These are phyloP conservation scores for Lithohypha guttulata DNA, from an alignment of 2,329 filamentous ascomycete genomes.

Conservation along the genomic window DNA sequence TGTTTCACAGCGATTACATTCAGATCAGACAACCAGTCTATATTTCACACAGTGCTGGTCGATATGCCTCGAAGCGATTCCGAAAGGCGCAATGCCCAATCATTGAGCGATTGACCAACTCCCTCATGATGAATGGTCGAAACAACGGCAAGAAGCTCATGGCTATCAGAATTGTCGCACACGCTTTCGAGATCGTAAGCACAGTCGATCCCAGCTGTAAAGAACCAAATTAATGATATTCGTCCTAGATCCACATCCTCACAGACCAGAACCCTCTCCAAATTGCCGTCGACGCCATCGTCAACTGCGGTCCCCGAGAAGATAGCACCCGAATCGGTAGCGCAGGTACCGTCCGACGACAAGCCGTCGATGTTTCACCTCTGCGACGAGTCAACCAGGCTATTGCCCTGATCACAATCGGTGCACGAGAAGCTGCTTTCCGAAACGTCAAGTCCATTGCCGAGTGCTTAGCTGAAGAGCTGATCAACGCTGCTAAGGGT, in stretches of 20 bases:
- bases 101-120: conserved; percentile 99
- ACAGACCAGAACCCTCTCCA: conserved; percentile 99
- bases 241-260: conserved; percentile 93
- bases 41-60: conserved; percentile 95
- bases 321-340: conserved; percentile 99
- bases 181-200: conserved; percentile 97
- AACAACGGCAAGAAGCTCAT: conserved; percentile 99
- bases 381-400: conserved; percentile 99
- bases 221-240: conserved; percentile 21
- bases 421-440: conserved; percentile 97
- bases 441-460: conserved; percentile 99
- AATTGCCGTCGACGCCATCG: conserved; percentile 97
- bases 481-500: conserved; percentile 99
- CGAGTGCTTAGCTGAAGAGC: conserved; percentile 98
- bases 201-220: background rate
- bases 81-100: conserved; percentile 99
- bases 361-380: conserved; percentile 99
- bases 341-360: conserved; percentile 98
- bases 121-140: conserved; percentile 99
- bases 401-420: conserved; percentile 96
- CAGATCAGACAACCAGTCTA: conserved; percentile 99
- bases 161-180: conserved; percentile 97
- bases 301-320: conserved; percentile 99
- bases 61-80: conserved; percentile 99
- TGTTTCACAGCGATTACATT: conserved; percentile 78